A percentile compares a stretch with the other conserved stretches of the same genome.
These are phyloP conservation scores for Choricystis sp. DNA, from an alignment of 139 green algal genomes.

Conservation along the genomic window DNA sequence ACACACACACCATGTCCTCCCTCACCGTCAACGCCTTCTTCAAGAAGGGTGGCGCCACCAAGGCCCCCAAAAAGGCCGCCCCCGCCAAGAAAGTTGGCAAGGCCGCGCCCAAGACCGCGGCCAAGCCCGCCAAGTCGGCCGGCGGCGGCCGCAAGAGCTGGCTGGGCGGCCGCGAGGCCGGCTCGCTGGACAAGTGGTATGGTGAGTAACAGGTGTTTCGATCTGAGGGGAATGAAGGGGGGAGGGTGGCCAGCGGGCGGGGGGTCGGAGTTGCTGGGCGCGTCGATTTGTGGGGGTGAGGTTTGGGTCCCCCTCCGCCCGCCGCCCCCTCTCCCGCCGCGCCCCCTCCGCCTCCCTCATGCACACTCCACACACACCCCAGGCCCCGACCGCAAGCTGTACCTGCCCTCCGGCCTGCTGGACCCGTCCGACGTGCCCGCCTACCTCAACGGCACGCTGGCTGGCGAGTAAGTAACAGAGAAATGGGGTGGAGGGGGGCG, in stretches of 20 bases:
- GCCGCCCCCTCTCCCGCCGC: background rate
- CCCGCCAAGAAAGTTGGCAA: conserved; percentile 8
- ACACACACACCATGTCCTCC: too few relatives aligned
- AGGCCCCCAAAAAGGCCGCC: conserved; percentile 12
- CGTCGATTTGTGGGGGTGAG: background rate
- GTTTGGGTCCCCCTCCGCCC: background rate
- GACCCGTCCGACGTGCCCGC: conserved; percentile 56
- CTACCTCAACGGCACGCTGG: conserved; percentile 75
- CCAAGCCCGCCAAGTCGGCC: conserved; percentile 6
- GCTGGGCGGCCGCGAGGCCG: conserved; percentile 32
- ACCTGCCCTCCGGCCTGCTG: conserved; percentile 69
- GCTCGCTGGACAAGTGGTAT: conserved; percentile 72
- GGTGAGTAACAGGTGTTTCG: conserved; percentile 13
- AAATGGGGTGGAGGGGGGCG: too few relatives aligned
- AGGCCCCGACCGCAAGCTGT: conserved; percentile 67
- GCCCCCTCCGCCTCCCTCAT: background rate
- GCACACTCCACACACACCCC: conserved; percentile 5
- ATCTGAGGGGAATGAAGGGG: background rate
- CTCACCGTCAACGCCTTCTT: conserved; percentile 41
- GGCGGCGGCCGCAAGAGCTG: conserved; percentile 28
- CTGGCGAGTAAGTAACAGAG: conserved; percentile 70
- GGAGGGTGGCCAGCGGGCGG: too few relatives aligned
- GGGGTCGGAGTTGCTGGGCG: conserved; percentile 8
- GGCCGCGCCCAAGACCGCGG: background rate
- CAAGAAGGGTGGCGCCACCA: conserved; percentile 16